Percentiles rank a stretch among this genome's conserved stretches.
Conservation (phyloP, 2,329 filamentous ascomycete genomes). For the Fusarium tricinctum region DNA sequence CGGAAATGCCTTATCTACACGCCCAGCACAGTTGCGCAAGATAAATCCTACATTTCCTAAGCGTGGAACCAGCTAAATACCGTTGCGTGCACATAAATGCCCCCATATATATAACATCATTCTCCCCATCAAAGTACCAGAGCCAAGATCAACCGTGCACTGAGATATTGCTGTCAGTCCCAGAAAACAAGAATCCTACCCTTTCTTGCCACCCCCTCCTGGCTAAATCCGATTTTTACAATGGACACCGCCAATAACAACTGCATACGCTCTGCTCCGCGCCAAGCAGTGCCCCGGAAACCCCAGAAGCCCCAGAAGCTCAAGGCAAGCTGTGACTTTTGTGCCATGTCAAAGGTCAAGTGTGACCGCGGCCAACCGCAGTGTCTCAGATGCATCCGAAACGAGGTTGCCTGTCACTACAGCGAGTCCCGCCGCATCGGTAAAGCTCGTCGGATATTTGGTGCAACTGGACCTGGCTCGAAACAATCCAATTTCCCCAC, state of each 20-base stretch:
- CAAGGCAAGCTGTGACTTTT: slow-evolving; percentile 4
- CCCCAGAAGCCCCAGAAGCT: not conserved
- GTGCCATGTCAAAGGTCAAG: slow-evolving; percentile 5
- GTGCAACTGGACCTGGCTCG: not conserved
- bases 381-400: slow-evolving; percentile 1
- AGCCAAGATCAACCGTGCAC: not conserved
- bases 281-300: not conserved
- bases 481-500: not conserved
- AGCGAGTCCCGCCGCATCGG: slow-evolving; percentile 1
- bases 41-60: not conserved
- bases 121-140: slow-evolving; percentile 1
- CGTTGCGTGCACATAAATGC: not conserved
- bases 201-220: not conserved
- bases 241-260: not conserved
- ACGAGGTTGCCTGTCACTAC: slow-evolving; percentile 2
- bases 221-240: not conserved
- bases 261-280: not conserved
- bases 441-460: not conserved
- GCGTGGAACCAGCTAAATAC: not conserved
- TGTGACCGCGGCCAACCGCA: slow-evolving; percentile 1
- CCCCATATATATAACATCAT: not conserved
- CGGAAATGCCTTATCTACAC: not conserved
- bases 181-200: not conserved
- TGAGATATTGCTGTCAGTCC: not conserved
- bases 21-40: not conserved